phyloP scores from a whole-genome alignment of 2,329 filamentous ascomycete genomes.

The Metarhizium album region DNA sequence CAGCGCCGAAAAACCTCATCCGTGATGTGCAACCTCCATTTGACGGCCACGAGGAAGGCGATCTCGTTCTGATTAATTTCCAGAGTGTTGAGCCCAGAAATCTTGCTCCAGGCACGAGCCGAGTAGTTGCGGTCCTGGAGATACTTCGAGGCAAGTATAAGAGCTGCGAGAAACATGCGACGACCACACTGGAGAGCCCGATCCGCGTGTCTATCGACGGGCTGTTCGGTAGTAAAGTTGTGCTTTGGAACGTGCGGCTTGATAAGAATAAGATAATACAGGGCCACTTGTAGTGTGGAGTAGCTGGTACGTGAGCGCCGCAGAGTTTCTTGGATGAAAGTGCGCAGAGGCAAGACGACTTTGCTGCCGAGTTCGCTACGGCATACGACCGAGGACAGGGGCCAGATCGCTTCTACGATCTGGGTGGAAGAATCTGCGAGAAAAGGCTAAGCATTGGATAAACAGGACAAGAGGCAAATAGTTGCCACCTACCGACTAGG shows the following conservation, averaged over 20 bases:
- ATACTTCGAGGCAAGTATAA: constrained; percentile 96
- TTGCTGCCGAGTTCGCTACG: constrained; percentile 62
- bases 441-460: constrained; percentile 23
- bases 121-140: constrained; percentile 97
- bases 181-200: constrained; percentile 89
- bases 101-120: constrained; percentile 96
- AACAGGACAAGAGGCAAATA: constrained; percentile 8
- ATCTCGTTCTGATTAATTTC: constrained; percentile 98
- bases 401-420: constrained; percentile 97
- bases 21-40: constrained; percentile 91
- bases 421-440: constrained; percentile 87
- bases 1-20: constrained; percentile 83
- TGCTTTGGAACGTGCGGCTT: constrained; percentile 76
- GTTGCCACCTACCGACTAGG: constrained; percentile 77
- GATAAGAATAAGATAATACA: constrained; percentile 93
- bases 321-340: constrained; percentile 95
- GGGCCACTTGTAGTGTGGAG: constrained; percentile 89
- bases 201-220: constrained; percentile 57
- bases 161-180: constrained; percentile 90
- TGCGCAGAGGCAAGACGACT: constrained; percentile 78
- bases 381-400: constrained; percentile 71
- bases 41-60: constrained; percentile 77
- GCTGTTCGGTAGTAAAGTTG: constrained; percentile 81
- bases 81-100: constrained; percentile 82
- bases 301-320: constrained; percentile 93